Percentiles rank a stretch among this genome's conserved stretches.
These are phyloP conservation scores for Naganishia vaughanmartiniae DNA, from an alignment of 768 basidiomycete genomes.

Conservation along the genomic window DNA sequence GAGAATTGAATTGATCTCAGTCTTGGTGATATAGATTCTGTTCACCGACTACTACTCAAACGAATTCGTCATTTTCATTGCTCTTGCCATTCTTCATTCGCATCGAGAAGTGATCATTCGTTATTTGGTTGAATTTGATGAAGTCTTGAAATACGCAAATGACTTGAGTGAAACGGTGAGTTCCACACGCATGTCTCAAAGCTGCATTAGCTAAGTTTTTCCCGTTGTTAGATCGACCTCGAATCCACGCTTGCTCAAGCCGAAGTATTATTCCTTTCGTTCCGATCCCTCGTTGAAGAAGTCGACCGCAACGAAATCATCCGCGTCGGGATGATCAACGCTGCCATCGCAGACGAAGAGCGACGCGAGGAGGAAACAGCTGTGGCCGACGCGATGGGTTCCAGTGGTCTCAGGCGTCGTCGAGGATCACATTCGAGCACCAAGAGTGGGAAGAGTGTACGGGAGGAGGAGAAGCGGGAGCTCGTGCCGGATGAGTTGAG, in stretches of 20 bases:
- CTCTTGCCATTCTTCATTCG: constrained; percentile 87
- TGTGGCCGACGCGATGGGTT: neutral
- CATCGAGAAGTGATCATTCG: constrained; percentile 93
- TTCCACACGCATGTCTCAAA: neutral
- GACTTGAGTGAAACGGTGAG: constrained; percentile 47
- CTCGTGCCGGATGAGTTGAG: constrained; percentile 26
- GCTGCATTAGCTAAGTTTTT: neutral
- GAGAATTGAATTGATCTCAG: constrained; percentile 53
- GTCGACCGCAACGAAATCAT: constrained; percentile 66
- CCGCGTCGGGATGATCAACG: constrained; percentile 21
- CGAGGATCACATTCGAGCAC: constrained; percentile 3
- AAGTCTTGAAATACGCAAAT: constrained; percentile 59
- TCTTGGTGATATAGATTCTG: constrained; percentile 38
- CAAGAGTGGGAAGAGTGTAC: constrained; percentile 18
- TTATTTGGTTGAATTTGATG: constrained; percentile 72
- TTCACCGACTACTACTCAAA: constrained; percentile 74
- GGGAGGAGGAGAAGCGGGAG: constrained; percentile 28
- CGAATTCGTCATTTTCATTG: constrained; percentile 86
- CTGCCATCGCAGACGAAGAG: constrained; percentile 17
- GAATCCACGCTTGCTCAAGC: constrained; percentile 92
- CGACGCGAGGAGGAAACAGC: constrained; percentile 15
- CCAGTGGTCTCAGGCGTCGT: constrained; percentile 15
- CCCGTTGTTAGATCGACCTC: constrained; percentile 68
- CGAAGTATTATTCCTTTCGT: constrained; percentile 92
- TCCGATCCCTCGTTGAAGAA: constrained; percentile 80